phyloP scores from a whole-genome alignment of 371 early-diverging fungal species.

The Mucor saturninus region DNA sequence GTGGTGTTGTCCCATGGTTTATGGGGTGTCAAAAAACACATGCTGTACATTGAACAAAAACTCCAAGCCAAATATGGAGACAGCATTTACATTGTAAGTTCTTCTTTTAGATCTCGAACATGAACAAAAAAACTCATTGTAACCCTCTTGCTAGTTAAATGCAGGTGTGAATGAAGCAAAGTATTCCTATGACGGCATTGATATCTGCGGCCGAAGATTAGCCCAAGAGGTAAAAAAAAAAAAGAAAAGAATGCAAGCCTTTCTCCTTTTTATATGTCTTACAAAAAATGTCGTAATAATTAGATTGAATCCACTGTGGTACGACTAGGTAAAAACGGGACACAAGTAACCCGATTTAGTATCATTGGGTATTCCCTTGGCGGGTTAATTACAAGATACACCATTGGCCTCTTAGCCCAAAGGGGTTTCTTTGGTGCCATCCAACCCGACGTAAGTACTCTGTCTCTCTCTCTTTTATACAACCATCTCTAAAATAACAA shows the following conservation, averaged over 20 bases:
- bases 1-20: slow-evolving; percentile 69
- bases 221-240: slow-evolving; percentile 38
- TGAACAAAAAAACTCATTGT: not conserved
- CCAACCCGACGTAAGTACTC: slow-evolving; percentile 53
- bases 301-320: slow-evolving; percentile 24
- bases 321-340: slow-evolving; percentile 8
- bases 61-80: slow-evolving; percentile 39
- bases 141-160: slow-evolving; percentile 50
- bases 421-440: slow-evolving; percentile 59
- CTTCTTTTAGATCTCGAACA: not conserved
- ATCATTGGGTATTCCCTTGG: slow-evolving; percentile 85
- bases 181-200: slow-evolving; percentile 73
- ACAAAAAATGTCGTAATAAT: not conserved
- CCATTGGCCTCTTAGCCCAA: slow-evolving; percentile 67
- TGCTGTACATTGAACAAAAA: slow-evolving; percentile 49
- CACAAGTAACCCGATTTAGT: slow-evolving; percentile 61
- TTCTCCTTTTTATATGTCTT: no score
- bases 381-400: slow-evolving; percentile 77
- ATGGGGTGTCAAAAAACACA: slow-evolving; percentile 67
- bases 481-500: not conserved
- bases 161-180: slow-evolving; percentile 52
- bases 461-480: not conserved
- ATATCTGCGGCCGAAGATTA: slow-evolving; percentile 66
- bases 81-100: slow-evolving; percentile 36
- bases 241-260: no score